Base-by-base conservation (phyloP, 2,329 filamentous ascomycete genomes). In the Colletotrichum sp. region DNA sequence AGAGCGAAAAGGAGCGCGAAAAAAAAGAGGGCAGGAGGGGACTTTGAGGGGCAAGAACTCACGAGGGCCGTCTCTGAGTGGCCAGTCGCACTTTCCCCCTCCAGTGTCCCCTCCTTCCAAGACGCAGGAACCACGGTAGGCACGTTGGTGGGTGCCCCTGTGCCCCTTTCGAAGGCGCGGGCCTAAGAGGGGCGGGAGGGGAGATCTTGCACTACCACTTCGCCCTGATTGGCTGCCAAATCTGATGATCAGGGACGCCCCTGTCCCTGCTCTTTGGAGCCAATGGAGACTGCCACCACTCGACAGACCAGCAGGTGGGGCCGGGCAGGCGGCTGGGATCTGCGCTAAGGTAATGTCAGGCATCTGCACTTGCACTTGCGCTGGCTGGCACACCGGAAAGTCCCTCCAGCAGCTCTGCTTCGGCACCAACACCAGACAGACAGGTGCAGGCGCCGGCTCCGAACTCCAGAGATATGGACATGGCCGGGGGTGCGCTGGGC, bases 321-420 rank as follows among this genome's bases (percentile, higher is more conserved):
- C 64, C 55, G 39, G 10, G 25, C 15, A 43, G 56, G 64, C 70
- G 64, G 73, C 70, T 60, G 73, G 73, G 70, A 75, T 75, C 73
- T 75, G 70, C 70, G 70, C 70, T 75, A 73, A 75, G 62, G 64
- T 60, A 73, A 75, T 67, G 64, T 60, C 34, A 73, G 73, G 70
- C 73, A 68, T 52, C 56, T 62, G 68, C 55, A 60, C 32, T 34
- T 34, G 32, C 32, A 34, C 43, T 48, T n/a, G 39, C 39, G 39
- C 8, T n/a, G 18, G 39, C 39, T 52, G n/a, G 43, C 43, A 52
- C 43, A 52, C 43, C 43, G 43, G 43, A 52, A 52, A 52, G 16
- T 52, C 43, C 43, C 58, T 64, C 36, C 4, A 61, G 67, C 34
- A 48, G 48, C 30, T 6, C 60, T 66, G 32, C 55, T 30, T 18